phyloP scores from a whole-genome alignment of 2,329 filamentous ascomycete genomes.

The Fusarium nematophilum region DNA sequence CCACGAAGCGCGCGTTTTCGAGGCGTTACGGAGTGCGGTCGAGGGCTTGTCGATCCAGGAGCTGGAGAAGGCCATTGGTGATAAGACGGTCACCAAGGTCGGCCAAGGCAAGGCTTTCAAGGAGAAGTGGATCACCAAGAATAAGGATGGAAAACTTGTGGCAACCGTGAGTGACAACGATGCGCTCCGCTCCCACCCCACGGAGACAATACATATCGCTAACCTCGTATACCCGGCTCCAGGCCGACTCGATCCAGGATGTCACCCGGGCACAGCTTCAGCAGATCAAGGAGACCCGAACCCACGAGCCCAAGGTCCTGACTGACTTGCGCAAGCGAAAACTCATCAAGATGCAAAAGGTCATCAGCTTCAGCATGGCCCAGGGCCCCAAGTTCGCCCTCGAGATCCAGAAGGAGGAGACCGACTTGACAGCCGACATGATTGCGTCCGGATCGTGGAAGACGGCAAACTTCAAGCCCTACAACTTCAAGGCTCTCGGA shows the following conservation, averaged over 20 bases:
- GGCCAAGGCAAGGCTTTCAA: constrained; percentile 97
- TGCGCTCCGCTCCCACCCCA: too few species aligned
- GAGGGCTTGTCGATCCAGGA: constrained; percentile 86
- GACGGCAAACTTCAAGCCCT: constrained; percentile 86
- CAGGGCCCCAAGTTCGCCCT: constrained; percentile 91
- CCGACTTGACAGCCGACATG: constrained; percentile 95
- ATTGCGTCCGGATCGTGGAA: constrained; percentile 90
- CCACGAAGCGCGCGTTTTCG: constrained; percentile 85
- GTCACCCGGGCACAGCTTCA: constrained; percentile 80
- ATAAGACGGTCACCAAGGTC: constrained; percentile 80
- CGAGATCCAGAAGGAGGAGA: constrained; percentile 92
- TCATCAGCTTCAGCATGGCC: constrained; percentile 82
- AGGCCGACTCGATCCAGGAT: constrained; percentile 82
- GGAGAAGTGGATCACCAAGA: constrained; percentile 76
- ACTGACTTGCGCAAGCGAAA: constrained; percentile 93
- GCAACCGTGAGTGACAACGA: constrained; percentile 57
- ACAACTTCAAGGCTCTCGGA: constrained; percentile 79
- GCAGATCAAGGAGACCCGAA: constrained; percentile 75
- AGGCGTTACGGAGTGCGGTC: constrained; percentile 75
- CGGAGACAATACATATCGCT: background rate
- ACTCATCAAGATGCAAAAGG: constrained; percentile 84
- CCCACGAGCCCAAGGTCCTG: constrained; percentile 80
- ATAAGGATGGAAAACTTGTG: constrained; percentile 66
- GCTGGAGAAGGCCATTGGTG: constrained; percentile 75
- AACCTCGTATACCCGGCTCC: constrained; percentile 7